Conservation (phyloP, 2,329 filamentous ascomycete species). For the Colletotrichum eleusines region DNA sequence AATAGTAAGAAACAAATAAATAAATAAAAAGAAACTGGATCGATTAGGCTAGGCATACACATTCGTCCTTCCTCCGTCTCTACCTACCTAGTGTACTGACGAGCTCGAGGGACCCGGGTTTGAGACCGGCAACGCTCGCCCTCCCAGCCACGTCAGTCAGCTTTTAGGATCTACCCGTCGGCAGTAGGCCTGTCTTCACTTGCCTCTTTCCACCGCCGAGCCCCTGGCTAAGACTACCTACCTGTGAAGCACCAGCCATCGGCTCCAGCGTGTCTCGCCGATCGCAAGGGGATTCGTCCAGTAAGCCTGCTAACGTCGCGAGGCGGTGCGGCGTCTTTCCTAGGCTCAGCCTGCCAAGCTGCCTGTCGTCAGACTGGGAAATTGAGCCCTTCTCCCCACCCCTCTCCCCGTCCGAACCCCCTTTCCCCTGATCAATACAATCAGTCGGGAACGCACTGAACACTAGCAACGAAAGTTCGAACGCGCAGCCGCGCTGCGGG, state of each 20-base stretch:
- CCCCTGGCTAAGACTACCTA: conserved; percentile 37
- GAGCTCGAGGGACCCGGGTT: conserved; percentile 24
- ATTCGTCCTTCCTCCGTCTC: background rate
- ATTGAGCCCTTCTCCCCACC: background rate
- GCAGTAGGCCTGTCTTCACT: conserved; percentile 27
- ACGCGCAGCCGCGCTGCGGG: background rate
- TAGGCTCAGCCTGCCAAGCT: conserved; percentile 22
- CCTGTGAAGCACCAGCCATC: conserved; percentile 17
- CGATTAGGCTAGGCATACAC: background rate
- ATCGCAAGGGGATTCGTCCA: conserved; percentile 29
- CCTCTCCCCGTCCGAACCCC: background rate
- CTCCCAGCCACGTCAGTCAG: conserved; percentile 21
- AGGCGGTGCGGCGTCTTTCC: conserved; percentile 27
- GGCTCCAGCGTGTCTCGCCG: conserved; percentile 35
- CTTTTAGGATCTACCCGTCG: conserved; percentile 31
- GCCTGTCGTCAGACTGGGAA: conserved; percentile 12
- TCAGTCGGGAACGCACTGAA: conserved; percentile 20
- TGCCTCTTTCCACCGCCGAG: conserved; percentile 7
- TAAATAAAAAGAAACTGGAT: conserved; percentile 28
- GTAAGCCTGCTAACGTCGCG: conserved; percentile 28
- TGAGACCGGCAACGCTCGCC: conserved; percentile 5
- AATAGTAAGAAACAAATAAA: too few relatives aligned
- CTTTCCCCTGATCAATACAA: conserved; percentile 5
- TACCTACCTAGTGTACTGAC: conserved; percentile 6
- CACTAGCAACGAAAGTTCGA: conserved; percentile 3